These are phyloP conservation scores for Psilocybe sp. DNA, from an alignment of 768 basidiomycete species.

Conservation along the genomic window DNA sequence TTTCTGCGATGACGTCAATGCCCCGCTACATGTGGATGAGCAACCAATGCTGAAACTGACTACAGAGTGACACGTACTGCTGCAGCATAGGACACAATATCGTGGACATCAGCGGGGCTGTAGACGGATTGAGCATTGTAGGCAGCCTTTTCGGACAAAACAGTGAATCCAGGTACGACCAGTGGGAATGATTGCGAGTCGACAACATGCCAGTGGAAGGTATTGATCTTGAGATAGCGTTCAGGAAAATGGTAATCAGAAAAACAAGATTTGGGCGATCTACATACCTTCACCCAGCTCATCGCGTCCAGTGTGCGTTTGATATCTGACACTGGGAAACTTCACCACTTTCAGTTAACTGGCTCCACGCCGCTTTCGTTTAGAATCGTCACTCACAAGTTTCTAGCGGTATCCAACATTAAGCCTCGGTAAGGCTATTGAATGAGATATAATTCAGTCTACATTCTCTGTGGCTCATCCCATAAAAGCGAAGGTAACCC, in stretches of 20 bases:
- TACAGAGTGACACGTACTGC: slow-evolving; percentile 55
- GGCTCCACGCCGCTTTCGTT: too few species aligned
- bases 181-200: slow-evolving; percentile 83
- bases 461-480: background rate
- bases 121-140: slow-evolving; percentile 61
- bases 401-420: slow-evolving; percentile 77
- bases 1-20: slow-evolving; percentile 72
- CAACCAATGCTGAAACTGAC: background rate
- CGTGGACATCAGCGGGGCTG: slow-evolving; percentile 47
- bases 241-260: too few species aligned
- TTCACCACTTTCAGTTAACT: too few species aligned
- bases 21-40: slow-evolving; percentile 45
- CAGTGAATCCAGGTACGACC: slow-evolving; percentile 54
- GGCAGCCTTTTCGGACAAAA: slow-evolving; percentile 62
- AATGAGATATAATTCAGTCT: background rate
- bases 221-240: too few species aligned
- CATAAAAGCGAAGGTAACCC: slow-evolving; percentile 21
- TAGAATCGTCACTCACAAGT: slow-evolving; percentile 46
- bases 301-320: too few species aligned
- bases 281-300: too few species aligned
- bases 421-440: slow-evolving; percentile 69
- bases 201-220: slow-evolving; percentile 78
- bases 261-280: too few species aligned
- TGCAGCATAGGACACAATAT: slow-evolving; percentile 64
- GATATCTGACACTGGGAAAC: too few species aligned